phyloP scores from a whole-genome alignment of 2,329 filamentous ascomycete genomes.

The Sclerotinia glacialis region DNA sequence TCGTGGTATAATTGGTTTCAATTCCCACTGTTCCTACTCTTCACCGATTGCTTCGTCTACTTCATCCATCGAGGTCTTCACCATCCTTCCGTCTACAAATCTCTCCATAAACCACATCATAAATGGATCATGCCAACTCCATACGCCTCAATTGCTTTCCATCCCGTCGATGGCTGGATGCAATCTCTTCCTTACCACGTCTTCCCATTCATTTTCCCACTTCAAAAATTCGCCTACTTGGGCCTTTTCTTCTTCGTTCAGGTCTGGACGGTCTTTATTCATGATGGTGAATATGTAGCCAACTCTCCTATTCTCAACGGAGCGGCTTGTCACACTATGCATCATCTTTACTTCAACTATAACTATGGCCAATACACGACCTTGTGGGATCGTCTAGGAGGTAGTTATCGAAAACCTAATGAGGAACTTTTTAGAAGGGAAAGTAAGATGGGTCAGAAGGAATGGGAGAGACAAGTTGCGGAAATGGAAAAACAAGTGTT shows the following conservation, averaged over 20 bases:
- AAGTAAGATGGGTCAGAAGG: constrained; percentile 76
- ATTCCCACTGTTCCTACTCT: constrained; percentile 82
- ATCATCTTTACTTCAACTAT: constrained; percentile 84
- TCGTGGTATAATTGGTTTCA: constrained; percentile 75
- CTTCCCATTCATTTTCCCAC: constrained; percentile 87
- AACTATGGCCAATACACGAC: constrained; percentile 97
- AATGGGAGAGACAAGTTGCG: constrained; percentile 78
- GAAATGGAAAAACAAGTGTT: constrained; percentile 63
- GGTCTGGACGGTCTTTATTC: constrained; percentile 94
- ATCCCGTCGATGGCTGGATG: constrained; percentile 85
- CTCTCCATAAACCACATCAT: constrained; percentile 94
- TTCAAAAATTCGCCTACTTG: constrained; percentile 88
- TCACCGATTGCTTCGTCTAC: constrained; percentile 89
- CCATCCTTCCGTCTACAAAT: constrained; percentile 78
- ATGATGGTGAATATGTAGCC: constrained; percentile 91
- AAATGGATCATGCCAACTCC: constrained; percentile 99
- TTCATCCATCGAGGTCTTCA: constrained; percentile 86
- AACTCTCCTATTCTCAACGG: constrained; percentile 92
- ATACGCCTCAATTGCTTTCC: constrained; percentile 89
- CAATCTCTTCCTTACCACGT: constrained; percentile 91
- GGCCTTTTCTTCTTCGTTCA: constrained; percentile 88
- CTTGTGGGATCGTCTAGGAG: constrained; percentile 82
- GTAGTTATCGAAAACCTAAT: constrained; percentile 83
- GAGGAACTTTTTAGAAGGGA: constrained; percentile 80
- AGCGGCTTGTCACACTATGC: constrained; percentile 88